These are phyloP conservation scores for Naganishia randhawae DNA, from an alignment of 768 basidiomycete genomes.

Conservation along the genomic window DNA sequence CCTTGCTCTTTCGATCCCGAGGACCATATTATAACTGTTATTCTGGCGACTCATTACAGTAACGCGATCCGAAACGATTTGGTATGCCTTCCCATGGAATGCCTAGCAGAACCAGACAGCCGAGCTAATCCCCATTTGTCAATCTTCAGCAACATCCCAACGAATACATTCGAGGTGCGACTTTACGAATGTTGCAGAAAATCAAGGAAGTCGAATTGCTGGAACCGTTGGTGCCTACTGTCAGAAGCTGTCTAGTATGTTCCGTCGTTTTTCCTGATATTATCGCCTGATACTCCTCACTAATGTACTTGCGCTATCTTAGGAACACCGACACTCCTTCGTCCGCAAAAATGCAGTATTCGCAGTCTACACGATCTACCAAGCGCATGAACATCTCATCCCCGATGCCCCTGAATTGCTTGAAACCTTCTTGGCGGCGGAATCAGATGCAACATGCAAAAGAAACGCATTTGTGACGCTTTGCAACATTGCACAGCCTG, in stretches of 20 bases:
- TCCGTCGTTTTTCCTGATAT: neutral
- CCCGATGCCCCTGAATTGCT: constrained; percentile 95
- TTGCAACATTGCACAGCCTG: constrained; percentile 69
- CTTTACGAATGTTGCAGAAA: constrained; percentile 92
- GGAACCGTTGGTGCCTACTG: constrained; percentile 90
- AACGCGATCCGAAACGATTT: constrained; percentile 98
- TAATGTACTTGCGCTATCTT: neutral
- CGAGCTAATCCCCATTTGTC: neutral
- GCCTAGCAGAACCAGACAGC: neutral
- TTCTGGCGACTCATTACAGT: constrained; percentile 52
- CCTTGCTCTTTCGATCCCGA: neutral
- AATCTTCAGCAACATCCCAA: constrained; percentile 89
- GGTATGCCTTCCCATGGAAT: constrained; percentile 56
- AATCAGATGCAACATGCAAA: constrained; percentile 92
- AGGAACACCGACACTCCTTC: constrained; percentile 93
- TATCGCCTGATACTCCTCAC: neutral
- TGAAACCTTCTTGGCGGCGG: constrained; percentile 90
- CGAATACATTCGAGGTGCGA: constrained; percentile 98
- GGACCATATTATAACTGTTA: neutral
- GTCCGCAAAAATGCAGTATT: constrained; percentile 98
- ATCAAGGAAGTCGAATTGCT: constrained; percentile 89
- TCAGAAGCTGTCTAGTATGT: constrained; percentile 73
- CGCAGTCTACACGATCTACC: constrained; percentile 88
- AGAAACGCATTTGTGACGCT: constrained; percentile 96
- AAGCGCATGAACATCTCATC: constrained; percentile 87